Conservation (phyloP, 2,329 filamentous ascomycete species). For the Teratosphaeria pseudoeucalypti region DNA sequence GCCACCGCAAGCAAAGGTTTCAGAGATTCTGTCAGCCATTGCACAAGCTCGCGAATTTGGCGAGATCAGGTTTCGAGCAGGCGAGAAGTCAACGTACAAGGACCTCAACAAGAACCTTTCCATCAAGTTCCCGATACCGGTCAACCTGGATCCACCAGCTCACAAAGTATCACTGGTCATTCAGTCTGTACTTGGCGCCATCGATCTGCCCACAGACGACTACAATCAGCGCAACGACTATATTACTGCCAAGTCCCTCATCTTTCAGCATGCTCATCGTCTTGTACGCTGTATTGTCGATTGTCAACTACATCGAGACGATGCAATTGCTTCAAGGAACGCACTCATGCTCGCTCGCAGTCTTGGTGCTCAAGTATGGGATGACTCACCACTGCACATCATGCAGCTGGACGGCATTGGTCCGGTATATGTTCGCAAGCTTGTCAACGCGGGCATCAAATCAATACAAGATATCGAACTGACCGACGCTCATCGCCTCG, state of each 20-base stretch:
- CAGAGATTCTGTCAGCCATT: constrained; percentile 57
- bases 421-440: constrained; percentile 60
- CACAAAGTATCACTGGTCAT: constrained; percentile 72
- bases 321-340: constrained; percentile 57
- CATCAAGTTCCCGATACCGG: constrained; percentile 62
- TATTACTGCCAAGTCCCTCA: constrained; percentile 47
- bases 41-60: constrained; percentile 62
- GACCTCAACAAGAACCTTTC: constrained; percentile 59
- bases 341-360: constrained; percentile 71
- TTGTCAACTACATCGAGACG: constrained; percentile 52
- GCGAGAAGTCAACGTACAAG: constrained; percentile 60
- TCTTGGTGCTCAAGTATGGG: constrained; percentile 67
- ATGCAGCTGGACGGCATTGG: constrained; percentile 76
- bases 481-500: constrained; percentile 61
- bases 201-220: constrained; percentile 52
- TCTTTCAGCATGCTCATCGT: constrained; percentile 60
- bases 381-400: constrained; percentile 68
- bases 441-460: constrained; percentile 59
- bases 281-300: constrained; percentile 67
- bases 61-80: constrained; percentile 58
- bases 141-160: constrained; percentile 51
- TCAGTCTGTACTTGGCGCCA: constrained; percentile 61
- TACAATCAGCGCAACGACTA: constrained; percentile 47
- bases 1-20: constrained; percentile 48
- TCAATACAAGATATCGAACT: constrained; percentile 60